phyloP scores from a whole-genome alignment of 805 yeast genomes.

The Saccharomycopsis fermentans region DNA sequence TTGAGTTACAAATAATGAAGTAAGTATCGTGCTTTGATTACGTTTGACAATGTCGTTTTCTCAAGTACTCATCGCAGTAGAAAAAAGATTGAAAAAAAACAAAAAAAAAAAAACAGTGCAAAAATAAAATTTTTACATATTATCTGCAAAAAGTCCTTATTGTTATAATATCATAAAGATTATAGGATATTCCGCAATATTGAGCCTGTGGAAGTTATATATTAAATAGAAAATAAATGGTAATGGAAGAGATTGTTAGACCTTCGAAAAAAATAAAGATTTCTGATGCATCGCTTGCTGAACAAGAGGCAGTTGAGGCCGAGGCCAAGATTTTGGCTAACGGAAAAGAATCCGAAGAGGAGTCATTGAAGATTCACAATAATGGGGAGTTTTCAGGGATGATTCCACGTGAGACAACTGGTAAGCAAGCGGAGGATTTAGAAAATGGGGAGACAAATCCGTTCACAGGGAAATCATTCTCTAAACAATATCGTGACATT shows the following conservation, averaged over 20 bases:
- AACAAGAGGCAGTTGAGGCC: conserved; percentile 24
- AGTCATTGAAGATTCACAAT: conserved; percentile 7
- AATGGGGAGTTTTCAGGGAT: conserved; percentile 33
- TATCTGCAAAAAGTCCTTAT: too few species aligned
- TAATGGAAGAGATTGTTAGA: conserved; percentile 8
- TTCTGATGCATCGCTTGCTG: conserved; percentile 19
- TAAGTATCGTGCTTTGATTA: too few species aligned
- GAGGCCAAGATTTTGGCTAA: conserved; percentile 19
- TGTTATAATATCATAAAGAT: too few species aligned
- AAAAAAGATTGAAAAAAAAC: too few species aligned
- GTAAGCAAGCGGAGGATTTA: conserved; percentile 46
- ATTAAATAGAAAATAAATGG: neutral
- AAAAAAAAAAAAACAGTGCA: too few species aligned
- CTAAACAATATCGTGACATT: conserved; percentile 66
- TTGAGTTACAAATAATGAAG: too few species aligned
- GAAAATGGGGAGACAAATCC: conserved; percentile 61
- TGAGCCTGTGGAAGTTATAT: neutral
- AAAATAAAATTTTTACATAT: too few species aligned
- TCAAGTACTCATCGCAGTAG: too few species aligned
- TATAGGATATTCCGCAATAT: neutral
- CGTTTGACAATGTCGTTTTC: too few species aligned
- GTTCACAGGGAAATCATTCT: conserved; percentile 59
- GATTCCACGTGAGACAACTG: conserved; percentile 55
- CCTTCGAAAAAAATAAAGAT: conserved; percentile 21
- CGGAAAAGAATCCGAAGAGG: neutral